These are phyloP conservation scores for Tilletia setariae DNA, from an alignment of 1,284 basidiomycete genomes.

Conservation along the genomic window DNA sequence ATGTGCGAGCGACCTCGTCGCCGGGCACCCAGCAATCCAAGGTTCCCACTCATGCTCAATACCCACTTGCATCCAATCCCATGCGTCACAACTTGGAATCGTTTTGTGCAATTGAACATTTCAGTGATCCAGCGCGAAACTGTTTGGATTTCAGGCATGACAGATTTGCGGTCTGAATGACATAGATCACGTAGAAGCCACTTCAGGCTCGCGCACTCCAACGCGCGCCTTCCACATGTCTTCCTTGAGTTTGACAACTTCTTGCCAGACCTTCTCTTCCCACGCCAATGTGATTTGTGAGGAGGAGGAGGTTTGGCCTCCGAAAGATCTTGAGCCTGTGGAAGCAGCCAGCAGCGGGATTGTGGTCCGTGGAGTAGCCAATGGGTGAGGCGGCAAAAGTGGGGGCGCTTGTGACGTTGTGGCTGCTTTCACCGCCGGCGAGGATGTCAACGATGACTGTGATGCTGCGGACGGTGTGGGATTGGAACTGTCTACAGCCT, in stretches of 20 bases:
- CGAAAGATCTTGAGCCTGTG: background rate
- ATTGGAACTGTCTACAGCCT: too few species aligned
- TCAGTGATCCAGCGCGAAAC: too few species aligned
- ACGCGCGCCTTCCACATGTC: conserved; percentile 41
- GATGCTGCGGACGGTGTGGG: too few species aligned
- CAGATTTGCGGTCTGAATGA: background rate
- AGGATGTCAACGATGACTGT: too few species aligned
- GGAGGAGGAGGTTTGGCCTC: background rate
- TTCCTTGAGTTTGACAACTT: conserved; percentile 42
- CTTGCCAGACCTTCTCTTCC: conserved; percentile 47
- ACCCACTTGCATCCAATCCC: too few species aligned
- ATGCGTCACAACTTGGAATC: too few species aligned
- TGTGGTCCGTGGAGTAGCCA: background rate
- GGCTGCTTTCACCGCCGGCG: too few species aligned
- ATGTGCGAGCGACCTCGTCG: too few species aligned
- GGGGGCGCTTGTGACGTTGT: background rate
- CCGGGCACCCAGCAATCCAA: too few species aligned
- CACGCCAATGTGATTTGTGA: conserved; percentile 25
- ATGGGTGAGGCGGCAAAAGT: background rate
- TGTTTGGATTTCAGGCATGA: too few species aligned
- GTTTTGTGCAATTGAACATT: too few species aligned
- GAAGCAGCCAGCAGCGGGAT: background rate
- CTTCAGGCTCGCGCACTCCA: conserved; percentile 14
- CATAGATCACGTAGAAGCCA: background rate
- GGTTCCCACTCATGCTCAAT: too few species aligned